Evolutionary conservation across 2,329 filamentous ascomycete species (phyloP), one percentile per base, ranked within the genome.

Genomic region (Beauveria sp.): DNA sequence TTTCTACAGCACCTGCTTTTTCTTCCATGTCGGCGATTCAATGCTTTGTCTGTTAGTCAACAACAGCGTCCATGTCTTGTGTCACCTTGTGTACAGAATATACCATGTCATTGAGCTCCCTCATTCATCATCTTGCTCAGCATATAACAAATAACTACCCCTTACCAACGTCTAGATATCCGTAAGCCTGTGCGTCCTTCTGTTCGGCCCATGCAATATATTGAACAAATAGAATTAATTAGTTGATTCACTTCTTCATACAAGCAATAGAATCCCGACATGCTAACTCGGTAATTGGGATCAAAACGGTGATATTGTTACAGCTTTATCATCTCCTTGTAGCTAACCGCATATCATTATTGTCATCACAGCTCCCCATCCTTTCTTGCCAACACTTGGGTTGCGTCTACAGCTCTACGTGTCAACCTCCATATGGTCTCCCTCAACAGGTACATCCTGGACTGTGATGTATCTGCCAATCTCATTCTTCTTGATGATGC

Each of bases 391-490:
- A 16, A 37, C 9, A 10, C n/a, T 40, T 40, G 5, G n/a, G 3
- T 9, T 34, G 22, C 34, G 5, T 30, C 8, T 40, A 28, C 20
- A 48, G 48, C 10, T 62, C 73, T 77, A 88, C 70, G 80, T 76
- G 72, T 89, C 86, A 51, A 89, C 79, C 68, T 89, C 86, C 86
- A 89, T 89, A 71, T 78, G 80, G 72, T 89, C 86, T 55, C 83
- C 83, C 64, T 88, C 85, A 60, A 86, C 83, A 61, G 87, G 83
- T 69, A 96, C 76, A 73, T 97, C 92, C 69, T 96, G 87, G 62
- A 99, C 89, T 34, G 89, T 96, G 62, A 97, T 88, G 75, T 94
- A 97, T 75, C 96, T 93, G 74, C 89, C 89, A 70, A 99, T 89
- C 70, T 99, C 91, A 75, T 93, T 89, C 80, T 91, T 94, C 70